A percentile compares a stretch with the other conserved stretches of the same genome.
Conservation (phyloP, 169 alveolate genomes). For the Cryptosporidium meleagridis region DNA sequence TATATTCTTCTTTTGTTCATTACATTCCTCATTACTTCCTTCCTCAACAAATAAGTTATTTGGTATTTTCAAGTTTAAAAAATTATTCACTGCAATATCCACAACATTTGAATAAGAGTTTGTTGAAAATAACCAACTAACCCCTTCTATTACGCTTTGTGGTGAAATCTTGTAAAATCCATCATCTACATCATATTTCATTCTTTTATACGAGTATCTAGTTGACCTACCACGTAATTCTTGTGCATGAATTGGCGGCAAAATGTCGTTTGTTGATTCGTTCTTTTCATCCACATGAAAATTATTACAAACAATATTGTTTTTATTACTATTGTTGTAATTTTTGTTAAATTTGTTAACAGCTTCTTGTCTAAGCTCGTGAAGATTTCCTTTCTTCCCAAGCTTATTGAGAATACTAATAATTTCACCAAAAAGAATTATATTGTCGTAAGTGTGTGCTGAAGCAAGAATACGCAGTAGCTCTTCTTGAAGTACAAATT, state of each 20-base stretch:
- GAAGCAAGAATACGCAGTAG: constrained; percentile 46
- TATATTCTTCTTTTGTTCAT: neutral
- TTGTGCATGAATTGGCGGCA: constrained; percentile 46
- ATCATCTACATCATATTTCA: constrained; percentile 42
- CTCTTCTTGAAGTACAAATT: constrained; percentile 40
- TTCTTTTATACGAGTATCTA: constrained; percentile 53
- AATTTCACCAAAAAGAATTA: constrained; percentile 35
- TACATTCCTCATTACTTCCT: neutral
- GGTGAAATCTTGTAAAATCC: constrained; percentile 58
- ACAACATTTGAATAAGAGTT: constrained; percentile 44
- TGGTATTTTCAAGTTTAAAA: constrained; percentile 53
- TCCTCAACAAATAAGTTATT: constrained; percentile 1
- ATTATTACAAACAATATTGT: neutral
- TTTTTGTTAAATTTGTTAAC: constrained; percentile 13
- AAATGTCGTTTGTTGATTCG: neutral
- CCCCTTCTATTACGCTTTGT: constrained; percentile 69
- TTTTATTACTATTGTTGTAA: neutral
- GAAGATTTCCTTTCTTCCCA: constrained; percentile 18
- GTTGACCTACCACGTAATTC: constrained; percentile 45
- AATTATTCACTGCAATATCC: constrained; percentile 48
- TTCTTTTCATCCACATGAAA: neutral
- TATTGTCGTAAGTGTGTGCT: neutral
- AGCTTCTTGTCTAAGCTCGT: constrained; percentile 55
- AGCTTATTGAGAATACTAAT: constrained; percentile 12
- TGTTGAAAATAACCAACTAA: constrained; percentile 59